A percentile compares a stretch with the other conserved stretches of the same genome.
These are phyloP conservation scores for Aristolochia fimbriata DNA, from an alignment of 164 flowering plant genomes.

Conservation along the genomic window DNA sequence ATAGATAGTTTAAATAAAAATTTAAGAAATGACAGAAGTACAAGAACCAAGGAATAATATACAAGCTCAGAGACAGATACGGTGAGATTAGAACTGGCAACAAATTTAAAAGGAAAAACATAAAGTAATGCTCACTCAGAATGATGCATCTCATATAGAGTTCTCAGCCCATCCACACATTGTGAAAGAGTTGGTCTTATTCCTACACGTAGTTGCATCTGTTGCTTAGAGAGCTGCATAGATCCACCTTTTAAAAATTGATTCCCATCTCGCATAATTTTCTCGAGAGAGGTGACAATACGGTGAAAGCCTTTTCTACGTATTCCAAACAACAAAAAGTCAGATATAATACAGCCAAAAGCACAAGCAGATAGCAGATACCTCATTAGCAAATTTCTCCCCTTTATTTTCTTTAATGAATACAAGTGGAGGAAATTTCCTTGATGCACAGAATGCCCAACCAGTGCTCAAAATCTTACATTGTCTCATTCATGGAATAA, in stretches of 20 bases:
- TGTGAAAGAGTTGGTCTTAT: constrained; percentile 50
- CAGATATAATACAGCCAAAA: not conserved
- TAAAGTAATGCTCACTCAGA: constrained; percentile 48
- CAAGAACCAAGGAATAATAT: no score
- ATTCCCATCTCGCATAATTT: constrained; percentile 46
- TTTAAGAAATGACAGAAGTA: no score
- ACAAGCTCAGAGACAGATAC: no score
- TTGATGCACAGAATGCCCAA: constrained; percentile 1
- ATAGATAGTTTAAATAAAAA: no score
- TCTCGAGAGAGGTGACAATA: constrained; percentile 49
- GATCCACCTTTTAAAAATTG: constrained; percentile 57
- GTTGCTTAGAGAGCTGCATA: constrained; percentile 24
- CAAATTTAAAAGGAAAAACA: no score
- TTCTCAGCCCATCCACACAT: constrained; percentile 65
- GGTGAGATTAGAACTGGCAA: no score
- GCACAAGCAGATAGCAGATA: not conserved
- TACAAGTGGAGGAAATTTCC: not conserved
- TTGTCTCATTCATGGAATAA: constrained; percentile 41
- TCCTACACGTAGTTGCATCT: constrained; percentile 53
- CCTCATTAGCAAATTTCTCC: not conserved
- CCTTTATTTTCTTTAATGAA: not conserved
- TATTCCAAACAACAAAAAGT: constrained; percentile 1
- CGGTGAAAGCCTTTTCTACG: constrained; percentile 55
- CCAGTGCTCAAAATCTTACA: constrained; percentile 36
- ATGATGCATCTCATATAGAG: constrained; percentile 61